A percentile compares a stretch with the other conserved stretches of the same genome.
Evolutionary conservation across 805 yeast genomes (phyloP).

Genomic region (Sungouiozyma ichnusensis): DNA sequence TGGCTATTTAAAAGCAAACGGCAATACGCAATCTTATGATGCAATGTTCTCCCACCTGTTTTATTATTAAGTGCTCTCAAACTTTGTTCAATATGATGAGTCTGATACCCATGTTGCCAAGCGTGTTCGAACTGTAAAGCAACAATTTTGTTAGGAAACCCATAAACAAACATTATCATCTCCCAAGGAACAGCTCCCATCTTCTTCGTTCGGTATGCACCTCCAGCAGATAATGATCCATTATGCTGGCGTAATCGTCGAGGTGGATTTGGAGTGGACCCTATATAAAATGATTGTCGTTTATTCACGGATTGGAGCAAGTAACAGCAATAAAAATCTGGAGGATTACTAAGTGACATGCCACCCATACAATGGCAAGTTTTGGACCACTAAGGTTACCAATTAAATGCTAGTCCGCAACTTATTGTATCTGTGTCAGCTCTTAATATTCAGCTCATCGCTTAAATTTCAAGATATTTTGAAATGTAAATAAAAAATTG

Average conservation of each 20-base stretch:
- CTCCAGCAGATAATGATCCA: conserved; percentile 51
- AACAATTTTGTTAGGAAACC: conserved; percentile 57
- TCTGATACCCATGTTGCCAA: conserved; percentile 62
- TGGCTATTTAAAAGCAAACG: conserved; percentile 34
- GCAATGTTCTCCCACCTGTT: conserved; percentile 33
- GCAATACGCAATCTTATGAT: conserved; percentile 39
- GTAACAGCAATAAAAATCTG: conserved; percentile 57
- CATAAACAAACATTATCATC: conserved; percentile 51
- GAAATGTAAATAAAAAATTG: too few species aligned
- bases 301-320: conserved; percentile 50
- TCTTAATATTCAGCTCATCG: not conserved
- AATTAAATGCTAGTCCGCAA: too few species aligned
- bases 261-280: conserved; percentile 72
- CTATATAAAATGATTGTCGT: conserved; percentile 57
- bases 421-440: too few species aligned
- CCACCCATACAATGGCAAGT: not conserved
- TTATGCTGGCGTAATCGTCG: conserved; percentile 69
- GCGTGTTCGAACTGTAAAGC: conserved; percentile 82
- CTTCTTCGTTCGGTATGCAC: conserved; percentile 58
- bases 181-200: conserved; percentile 64
- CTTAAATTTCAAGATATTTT: not conserved
- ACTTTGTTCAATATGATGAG: conserved; percentile 41
- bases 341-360: conserved; percentile 3
- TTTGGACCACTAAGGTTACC: too few species aligned
- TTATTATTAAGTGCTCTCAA: conserved; percentile 32